Percentiles rank a stretch among this genome's conserved stretches.
Conservation (phyloP, 2,329 filamentous ascomycete species). For the Ophiostoma perfectum region DNA sequence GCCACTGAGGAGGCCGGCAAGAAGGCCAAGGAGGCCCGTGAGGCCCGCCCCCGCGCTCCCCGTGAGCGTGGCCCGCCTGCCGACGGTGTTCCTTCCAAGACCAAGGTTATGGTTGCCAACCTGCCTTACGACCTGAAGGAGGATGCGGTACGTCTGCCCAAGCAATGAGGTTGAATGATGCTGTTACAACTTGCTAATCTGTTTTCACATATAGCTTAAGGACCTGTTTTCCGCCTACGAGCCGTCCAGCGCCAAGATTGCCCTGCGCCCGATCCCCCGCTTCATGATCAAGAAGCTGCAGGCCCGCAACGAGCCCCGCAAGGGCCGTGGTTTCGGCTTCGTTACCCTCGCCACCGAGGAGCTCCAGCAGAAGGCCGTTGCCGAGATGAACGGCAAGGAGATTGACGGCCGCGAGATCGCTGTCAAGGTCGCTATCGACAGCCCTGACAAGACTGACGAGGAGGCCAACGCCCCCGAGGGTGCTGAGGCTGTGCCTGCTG, state of each 20-base stretch:
- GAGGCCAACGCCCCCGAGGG: slow-evolving; percentile 52
- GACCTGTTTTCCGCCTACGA: slow-evolving; percentile 93
- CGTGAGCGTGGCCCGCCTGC: slow-evolving; percentile 90
- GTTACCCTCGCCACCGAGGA: slow-evolving; percentile 94
- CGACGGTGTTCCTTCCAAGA: slow-evolving; percentile 97
- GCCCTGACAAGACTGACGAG: slow-evolving; percentile 90
- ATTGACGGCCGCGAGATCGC: slow-evolving; percentile 98
- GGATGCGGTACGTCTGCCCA: slow-evolving; percentile 66
- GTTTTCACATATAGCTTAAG: slow-evolving; percentile 66
- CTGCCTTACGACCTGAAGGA: slow-evolving; percentile 96
- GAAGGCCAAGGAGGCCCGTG: slow-evolving; percentile 46
- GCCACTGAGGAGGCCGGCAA: slow-evolving; percentile 54
- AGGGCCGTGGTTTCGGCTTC: slow-evolving; percentile 98
- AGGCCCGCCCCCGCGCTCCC: slow-evolving; percentile 42
- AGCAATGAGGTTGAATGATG: not conserved
- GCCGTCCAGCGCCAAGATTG: slow-evolving; percentile 94
- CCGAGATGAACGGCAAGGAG: slow-evolving; percentile 99
- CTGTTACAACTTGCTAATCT: not conserved
- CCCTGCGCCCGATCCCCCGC: slow-evolving; percentile 92
- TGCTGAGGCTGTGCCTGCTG: slow-evolving; percentile 30
- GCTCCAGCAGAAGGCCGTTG: slow-evolving; percentile 91
- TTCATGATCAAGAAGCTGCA: slow-evolving; percentile 99
- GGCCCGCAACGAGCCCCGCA: slow-evolving; percentile 94
- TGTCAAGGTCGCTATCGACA: slow-evolving; percentile 99
- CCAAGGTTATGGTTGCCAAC: slow-evolving; percentile 99